Percentiles rank a stretch among this genome's conserved stretches.
phyloP scores from a whole-genome alignment of 805 yeast genomes.

The Wickerhamiella galacta region DNA sequence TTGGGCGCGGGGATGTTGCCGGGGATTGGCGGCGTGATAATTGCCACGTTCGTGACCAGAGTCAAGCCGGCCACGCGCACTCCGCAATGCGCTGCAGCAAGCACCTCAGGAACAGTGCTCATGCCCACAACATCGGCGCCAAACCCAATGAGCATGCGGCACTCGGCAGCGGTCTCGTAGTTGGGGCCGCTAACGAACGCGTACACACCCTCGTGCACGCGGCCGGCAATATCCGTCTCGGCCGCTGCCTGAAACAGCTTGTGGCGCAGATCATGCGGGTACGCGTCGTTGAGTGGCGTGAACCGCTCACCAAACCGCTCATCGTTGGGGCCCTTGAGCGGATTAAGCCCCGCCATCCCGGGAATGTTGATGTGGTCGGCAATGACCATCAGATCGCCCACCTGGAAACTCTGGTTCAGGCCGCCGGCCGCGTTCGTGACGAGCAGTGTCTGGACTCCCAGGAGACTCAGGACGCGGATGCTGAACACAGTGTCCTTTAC shows the following conservation, averaged over 20 bases:
- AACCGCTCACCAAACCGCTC: conserved; percentile 73
- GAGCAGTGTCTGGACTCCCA: conserved; percentile 47
- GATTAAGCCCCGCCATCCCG: conserved; percentile 77
- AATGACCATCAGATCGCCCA: conserved; percentile 86
- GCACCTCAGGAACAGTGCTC: conserved; percentile 95
- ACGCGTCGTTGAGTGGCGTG: conserved; percentile 77
- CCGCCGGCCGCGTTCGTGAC: conserved; percentile 99
- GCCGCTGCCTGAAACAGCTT: conserved; percentile 39
- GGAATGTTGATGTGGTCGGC: conserved; percentile 82
- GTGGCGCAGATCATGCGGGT: conserved; percentile 55
- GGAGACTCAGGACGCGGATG: conserved; percentile 48
- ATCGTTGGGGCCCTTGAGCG: conserved; percentile 75
- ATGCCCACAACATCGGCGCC: conserved; percentile 96
- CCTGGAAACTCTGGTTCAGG: conserved; percentile 41
- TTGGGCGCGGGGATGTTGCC: conserved; percentile 9
- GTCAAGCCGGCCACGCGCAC: conserved; percentile 70
- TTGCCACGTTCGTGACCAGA: conserved; percentile 71
- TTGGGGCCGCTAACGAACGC: conserved; percentile 85
- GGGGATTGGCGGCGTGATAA: conserved; percentile 32
- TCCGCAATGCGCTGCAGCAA: conserved; percentile 80
- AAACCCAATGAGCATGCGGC: conserved; percentile 44
- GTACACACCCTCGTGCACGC: conserved; percentile 74
- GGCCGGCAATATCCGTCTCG: conserved; percentile 33
- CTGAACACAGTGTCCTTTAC: conserved; percentile 75
- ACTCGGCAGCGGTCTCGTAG: conserved; percentile 84